Percentiles rank a stretch among this genome's conserved stretches.
Conservation (phyloP, 1,284 basidiomycete genomes). For the Naganishia albida region DNA sequence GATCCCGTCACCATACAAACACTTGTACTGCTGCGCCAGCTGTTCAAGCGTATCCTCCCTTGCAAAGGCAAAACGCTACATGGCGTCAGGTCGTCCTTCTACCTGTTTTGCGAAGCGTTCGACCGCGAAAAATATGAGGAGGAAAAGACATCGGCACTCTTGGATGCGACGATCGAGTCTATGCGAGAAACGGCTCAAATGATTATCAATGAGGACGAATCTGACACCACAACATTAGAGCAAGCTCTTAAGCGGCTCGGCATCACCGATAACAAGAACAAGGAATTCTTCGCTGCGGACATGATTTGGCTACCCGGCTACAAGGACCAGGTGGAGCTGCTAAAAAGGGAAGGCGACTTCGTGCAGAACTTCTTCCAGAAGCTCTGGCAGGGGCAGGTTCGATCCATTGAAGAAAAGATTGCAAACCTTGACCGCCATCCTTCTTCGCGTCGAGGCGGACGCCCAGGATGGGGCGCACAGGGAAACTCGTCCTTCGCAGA, state of each 20-base stretch:
- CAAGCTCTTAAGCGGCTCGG: conserved; percentile 8
- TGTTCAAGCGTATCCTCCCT: conserved; percentile 25
- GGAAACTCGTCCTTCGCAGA: conserved; percentile 2
- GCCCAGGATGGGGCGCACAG: conserved; percentile 2
- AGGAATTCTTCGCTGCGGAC: conserved; percentile 26
- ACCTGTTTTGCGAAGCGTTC: conserved; percentile 30
- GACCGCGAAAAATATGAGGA: conserved; percentile 22
- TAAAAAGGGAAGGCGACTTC: conserved; percentile 50
- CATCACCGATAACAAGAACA: conserved; percentile 18
- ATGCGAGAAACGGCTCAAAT: conserved; percentile 26
- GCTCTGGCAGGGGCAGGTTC: conserved; percentile 28
- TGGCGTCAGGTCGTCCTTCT: conserved; percentile 32
- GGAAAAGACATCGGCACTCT: background rate
- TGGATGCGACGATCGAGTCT: conserved; percentile 7
- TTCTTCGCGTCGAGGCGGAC: conserved; percentile 3
- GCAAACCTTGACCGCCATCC: conserved; percentile 18
- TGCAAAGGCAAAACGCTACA: conserved; percentile 32
- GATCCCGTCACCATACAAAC: conserved; percentile 30
- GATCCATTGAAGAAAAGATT: conserved; percentile 29
- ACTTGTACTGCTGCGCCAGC: conserved; percentile 16
- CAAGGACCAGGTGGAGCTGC: conserved; percentile 45
- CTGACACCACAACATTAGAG: background rate
- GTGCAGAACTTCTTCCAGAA: conserved; percentile 40
- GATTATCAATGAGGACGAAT: conserved; percentile 2
- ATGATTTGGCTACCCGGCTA: conserved; percentile 29